Evolutionary conservation across 768 basidiomycete genomes (phyloP).

Genomic region (Leccinellum luteum): DNA sequence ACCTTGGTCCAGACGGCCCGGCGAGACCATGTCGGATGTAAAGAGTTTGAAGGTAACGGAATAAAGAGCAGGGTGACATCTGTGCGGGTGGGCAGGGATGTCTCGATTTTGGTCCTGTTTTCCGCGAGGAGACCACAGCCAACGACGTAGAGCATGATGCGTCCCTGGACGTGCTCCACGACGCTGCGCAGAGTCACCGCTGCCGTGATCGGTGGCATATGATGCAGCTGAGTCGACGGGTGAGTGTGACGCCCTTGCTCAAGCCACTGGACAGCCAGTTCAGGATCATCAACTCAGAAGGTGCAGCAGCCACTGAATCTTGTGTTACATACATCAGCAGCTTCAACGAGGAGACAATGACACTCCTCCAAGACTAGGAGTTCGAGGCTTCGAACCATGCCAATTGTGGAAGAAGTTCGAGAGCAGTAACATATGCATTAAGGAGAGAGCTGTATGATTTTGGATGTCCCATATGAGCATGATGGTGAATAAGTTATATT

Average conservation of each 20-base stretch:
- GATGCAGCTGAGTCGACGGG: conserved; percentile 38
- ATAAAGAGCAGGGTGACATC: conserved; percentile 47
- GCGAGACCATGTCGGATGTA: conserved; percentile 29
- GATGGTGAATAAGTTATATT: too few species aligned
- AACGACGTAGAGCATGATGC: conserved; percentile 49
- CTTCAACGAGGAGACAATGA: too few species aligned
- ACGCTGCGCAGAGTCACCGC: conserved; percentile 46
- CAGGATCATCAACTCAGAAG: too few species aligned
- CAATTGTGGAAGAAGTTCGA: too few species aligned
- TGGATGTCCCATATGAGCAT: too few species aligned
- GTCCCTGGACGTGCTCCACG: conserved; percentile 33
- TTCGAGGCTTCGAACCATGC: too few species aligned
- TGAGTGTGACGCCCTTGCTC: conserved; percentile 34
- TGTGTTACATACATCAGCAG: too few species aligned
- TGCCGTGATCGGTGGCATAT: conserved; percentile 48
- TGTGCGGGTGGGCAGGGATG: conserved; percentile 28
- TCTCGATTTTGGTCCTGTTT: conserved; percentile 34
- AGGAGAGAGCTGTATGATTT: too few species aligned
- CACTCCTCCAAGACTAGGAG: too few species aligned
- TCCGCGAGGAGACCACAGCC: conserved; percentile 42
- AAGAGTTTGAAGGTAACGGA: conserved; percentile 30
- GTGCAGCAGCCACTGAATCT: too few species aligned
- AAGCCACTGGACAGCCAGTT: too few species aligned
- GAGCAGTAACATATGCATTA: too few species aligned
- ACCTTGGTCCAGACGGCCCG: conserved; percentile 52